phyloP scores from a whole-genome alignment of 805 yeast genomes.

The Komagataella mondaviorum region DNA sequence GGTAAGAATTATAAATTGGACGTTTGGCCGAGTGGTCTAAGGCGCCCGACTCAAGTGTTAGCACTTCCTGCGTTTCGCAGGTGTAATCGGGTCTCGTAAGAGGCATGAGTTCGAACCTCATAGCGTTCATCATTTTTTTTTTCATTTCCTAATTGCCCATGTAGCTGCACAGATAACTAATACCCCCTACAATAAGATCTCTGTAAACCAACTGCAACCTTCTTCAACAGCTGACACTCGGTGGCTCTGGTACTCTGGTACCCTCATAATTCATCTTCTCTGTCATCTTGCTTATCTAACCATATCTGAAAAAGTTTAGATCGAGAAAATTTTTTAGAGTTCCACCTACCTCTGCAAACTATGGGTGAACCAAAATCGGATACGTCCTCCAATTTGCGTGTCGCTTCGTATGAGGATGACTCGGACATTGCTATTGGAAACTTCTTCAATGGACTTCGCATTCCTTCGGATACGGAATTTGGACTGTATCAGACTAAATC shows the following conservation, averaged over 20 bases:
- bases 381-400: slow-evolving; percentile 3
- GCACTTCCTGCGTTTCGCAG: background rate
- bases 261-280: too few relatives aligned
- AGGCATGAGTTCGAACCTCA: slow-evolving; percentile 7
- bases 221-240: too few relatives aligned
- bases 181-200: too few relatives aligned
- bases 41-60: slow-evolving; percentile 5
- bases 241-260: too few relatives aligned
- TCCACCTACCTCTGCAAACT: background rate
- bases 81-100: slow-evolving; percentile 5
- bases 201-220: too few relatives aligned
- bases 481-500: slow-evolving; percentile 41
- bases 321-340: background rate
- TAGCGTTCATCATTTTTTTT: slow-evolving; percentile 4
- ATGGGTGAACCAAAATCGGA: background rate
- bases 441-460: slow-evolving; percentile 67
- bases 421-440: slow-evolving; percentile 47
- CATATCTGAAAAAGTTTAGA: background rate
- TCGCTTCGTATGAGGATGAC: slow-evolving; percentile 24
- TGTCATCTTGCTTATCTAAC: background rate
- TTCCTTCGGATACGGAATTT: slow-evolving; percentile 46
- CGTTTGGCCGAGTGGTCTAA: slow-evolving; percentile 2
- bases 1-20: slow-evolving; percentile 1
- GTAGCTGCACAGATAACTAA: too few relatives aligned
- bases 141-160: background rate